phyloP scores from a whole-genome alignment of 2,329 filamentous ascomycete genomes.

The Dendryphion nanum region DNA sequence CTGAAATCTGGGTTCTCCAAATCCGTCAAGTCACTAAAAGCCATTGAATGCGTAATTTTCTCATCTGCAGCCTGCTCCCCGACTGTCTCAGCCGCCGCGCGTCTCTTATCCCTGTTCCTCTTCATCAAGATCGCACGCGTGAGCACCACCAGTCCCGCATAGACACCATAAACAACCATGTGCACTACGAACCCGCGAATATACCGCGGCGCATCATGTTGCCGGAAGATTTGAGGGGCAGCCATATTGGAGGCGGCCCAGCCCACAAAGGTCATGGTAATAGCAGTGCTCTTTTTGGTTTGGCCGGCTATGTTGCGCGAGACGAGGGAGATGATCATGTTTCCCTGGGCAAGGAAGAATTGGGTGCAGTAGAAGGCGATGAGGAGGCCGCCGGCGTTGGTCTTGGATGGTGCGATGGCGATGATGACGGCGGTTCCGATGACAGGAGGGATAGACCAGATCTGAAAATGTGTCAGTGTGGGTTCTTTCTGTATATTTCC shows the following conservation, averaged over 20 bases:
- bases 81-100: too few species aligned
- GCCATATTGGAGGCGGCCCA: slow-evolving; percentile 7
- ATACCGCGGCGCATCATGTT: slow-evolving; percentile 13
- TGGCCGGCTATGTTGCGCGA: slow-evolving; percentile 15
- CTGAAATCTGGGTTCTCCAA: slow-evolving; percentile 57
- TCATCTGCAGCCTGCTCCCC: not conserved
- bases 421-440: slow-evolving; percentile 21
- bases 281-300: slow-evolving; percentile 14
- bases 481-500: not conserved
- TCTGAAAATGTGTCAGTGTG: not conserved
- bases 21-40: slow-evolving; percentile 61
- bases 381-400: slow-evolving; percentile 20
- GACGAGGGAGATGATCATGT: slow-evolving; percentile 14
- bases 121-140: slow-evolving; percentile 8
- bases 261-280: slow-evolving; percentile 11
- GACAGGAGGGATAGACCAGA: slow-evolving; percentile 10
- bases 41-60: slow-evolving; percentile 40
- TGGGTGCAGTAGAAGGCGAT: slow-evolving; percentile 29
- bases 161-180: slow-evolving; percentile 10
- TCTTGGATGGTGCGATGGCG: slow-evolving; percentile 13
- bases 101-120: slow-evolving; percentile 7
- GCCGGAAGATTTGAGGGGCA: slow-evolving; percentile 13
- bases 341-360: slow-evolving; percentile 19
- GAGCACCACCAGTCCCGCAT: slow-evolving; percentile 2
- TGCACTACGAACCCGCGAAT: slow-evolving; percentile 10